A percentile compares a stretch with the other conserved stretches of the same genome.
phyloP scores from a whole-genome alignment of 305 asterid species.

The Plantago lanceolata region DNA sequence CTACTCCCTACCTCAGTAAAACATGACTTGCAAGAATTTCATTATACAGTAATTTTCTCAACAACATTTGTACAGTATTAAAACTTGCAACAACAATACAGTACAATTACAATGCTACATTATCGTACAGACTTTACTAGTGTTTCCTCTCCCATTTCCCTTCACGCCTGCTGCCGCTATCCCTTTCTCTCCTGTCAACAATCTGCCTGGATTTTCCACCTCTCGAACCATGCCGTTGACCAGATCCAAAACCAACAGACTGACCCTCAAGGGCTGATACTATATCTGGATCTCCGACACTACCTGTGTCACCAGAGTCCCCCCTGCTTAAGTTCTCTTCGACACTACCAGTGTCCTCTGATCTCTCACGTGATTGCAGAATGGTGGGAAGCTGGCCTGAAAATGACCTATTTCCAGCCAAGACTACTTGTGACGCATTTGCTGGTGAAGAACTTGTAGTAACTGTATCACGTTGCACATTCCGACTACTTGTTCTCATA shows the following conservation, averaged over 20 bases:
- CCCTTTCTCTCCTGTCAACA: slow-evolving; percentile 81
- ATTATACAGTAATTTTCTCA: no score
- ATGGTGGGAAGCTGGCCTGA: slow-evolving; percentile 76
- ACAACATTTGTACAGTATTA: background rate
- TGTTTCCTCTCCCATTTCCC: slow-evolving; percentile 99
- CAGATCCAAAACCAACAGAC: slow-evolving; percentile 39
- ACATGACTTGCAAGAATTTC: no score
- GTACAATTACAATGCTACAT: background rate
- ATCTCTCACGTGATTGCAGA: slow-evolving; percentile 72
- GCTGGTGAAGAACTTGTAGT: slow-evolving; percentile 26
- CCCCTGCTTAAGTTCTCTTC: slow-evolving; percentile 74
- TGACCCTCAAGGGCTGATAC: slow-evolving; percentile 69
- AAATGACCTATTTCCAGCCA: slow-evolving; percentile 60
- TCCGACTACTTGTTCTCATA: slow-evolving; percentile 50
- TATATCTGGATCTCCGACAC: slow-evolving; percentile 76
- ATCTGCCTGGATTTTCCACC: slow-evolving; percentile 77
- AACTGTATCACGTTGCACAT: slow-evolving; percentile 39
- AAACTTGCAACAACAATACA: background rate
- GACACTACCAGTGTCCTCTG: slow-evolving; percentile 76
- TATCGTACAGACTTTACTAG: slow-evolving; percentile 28
- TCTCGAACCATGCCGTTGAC: slow-evolving; percentile 63
- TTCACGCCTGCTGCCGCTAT: slow-evolving; percentile 82
- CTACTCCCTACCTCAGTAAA: no score
- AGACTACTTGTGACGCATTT: slow-evolving; percentile 42
- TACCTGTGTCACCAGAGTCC: slow-evolving; percentile 86